A percentile compares a stretch with the other conserved stretches of the same genome.
phyloP scores from a whole-genome alignment of 208 protist genomes.

The Trypanosomatidae sp. region DNA sequence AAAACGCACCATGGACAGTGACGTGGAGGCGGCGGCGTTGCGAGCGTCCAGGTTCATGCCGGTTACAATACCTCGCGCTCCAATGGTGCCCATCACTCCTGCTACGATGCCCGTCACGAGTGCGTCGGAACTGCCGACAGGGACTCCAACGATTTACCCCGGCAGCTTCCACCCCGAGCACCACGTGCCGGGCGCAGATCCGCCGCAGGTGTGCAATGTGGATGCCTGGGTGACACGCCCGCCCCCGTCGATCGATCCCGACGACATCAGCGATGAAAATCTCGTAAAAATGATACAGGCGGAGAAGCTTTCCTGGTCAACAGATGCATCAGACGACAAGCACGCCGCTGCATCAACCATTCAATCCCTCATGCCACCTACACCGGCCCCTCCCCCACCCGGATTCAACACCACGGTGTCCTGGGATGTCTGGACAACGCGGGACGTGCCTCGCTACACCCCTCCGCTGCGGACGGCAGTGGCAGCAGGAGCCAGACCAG shows the following conservation, averaged over 20 bases:
- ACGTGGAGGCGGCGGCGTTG: conserved; percentile 46
- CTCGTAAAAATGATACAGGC: conserved; percentile 36
- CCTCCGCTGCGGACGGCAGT: conserved; percentile 7
- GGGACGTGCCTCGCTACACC: conserved; percentile 23
- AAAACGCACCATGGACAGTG: conserved; percentile 28
- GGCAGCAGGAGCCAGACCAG: not conserved
- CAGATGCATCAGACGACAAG: not conserved
- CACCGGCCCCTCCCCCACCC: conserved; percentile 41
- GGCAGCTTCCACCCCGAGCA: not conserved
- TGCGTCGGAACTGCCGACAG: not conserved
- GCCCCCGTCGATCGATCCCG: conserved; percentile 24
- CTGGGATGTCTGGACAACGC: conserved; percentile 54
- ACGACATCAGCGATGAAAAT: conserved; percentile 41
- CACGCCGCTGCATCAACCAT: not conserved
- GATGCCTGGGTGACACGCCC: conserved; percentile 19
- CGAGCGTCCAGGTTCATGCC: conserved; percentile 54
- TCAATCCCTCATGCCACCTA: conserved; percentile 40
- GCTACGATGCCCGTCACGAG: conserved; percentile 5
- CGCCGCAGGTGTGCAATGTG: conserved; percentile 1
- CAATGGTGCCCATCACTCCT: conserved; percentile 25
- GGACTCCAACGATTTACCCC: not conserved
- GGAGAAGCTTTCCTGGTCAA: conserved; percentile 35
- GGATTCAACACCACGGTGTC: conserved; percentile 31
- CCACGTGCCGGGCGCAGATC: not conserved
- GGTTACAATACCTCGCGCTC: conserved; percentile 45